These are phyloP conservation scores for Cyberlindnera mrakii DNA, from an alignment of 805 yeast genomes.

Conservation along the genomic window DNA sequence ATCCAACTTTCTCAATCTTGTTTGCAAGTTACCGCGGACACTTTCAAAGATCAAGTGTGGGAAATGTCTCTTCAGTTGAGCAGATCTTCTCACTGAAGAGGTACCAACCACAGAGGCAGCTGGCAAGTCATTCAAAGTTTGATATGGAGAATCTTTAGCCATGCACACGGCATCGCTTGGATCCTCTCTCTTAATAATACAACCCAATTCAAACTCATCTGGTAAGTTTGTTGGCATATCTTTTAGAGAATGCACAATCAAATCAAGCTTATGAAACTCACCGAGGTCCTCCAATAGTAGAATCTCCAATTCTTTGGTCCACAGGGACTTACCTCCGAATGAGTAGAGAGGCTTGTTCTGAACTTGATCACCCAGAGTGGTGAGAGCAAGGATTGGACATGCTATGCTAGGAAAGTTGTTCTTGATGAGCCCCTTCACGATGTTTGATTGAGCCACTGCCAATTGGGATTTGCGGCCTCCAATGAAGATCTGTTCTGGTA, in stretches of 20 bases:
- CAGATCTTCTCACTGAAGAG: constrained; percentile 87
- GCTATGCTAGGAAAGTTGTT: constrained; percentile 53
- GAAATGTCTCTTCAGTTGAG: constrained; percentile 74
- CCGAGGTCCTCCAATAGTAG: constrained; percentile 60
- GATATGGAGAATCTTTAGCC: constrained; percentile 59
- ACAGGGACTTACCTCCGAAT: constrained; percentile 92
- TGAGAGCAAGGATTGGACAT: constrained; percentile 74
- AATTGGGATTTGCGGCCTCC: constrained; percentile 88
- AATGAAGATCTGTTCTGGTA: constrained; percentile 34
- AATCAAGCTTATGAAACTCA: constrained; percentile 62
- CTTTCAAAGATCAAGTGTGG: constrained; percentile 78
- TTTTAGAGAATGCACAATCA: constrained; percentile 90
- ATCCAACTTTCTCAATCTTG: constrained; percentile 79
- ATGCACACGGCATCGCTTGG: constrained; percentile 90
- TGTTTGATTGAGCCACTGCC: constrained; percentile 82
- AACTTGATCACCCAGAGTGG: constrained; percentile 87
- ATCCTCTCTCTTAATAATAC: constrained; percentile 80
- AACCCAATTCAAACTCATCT: constrained; percentile 83
- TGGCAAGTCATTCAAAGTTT: constrained; percentile 68
- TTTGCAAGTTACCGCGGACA: constrained; percentile 79
- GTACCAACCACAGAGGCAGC: constrained; percentile 87
- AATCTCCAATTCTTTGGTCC: constrained; percentile 94
- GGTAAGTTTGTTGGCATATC: constrained; percentile 91
- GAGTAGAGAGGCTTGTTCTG: constrained; percentile 82
- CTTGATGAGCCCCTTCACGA: constrained; percentile 57